A percentile compares a stretch with the other conserved stretches of the same genome.
These are phyloP conservation scores for Ophiostoma pallidulum DNA, from an alignment of 2,329 filamentous ascomycete genomes.

Conservation along the genomic window DNA sequence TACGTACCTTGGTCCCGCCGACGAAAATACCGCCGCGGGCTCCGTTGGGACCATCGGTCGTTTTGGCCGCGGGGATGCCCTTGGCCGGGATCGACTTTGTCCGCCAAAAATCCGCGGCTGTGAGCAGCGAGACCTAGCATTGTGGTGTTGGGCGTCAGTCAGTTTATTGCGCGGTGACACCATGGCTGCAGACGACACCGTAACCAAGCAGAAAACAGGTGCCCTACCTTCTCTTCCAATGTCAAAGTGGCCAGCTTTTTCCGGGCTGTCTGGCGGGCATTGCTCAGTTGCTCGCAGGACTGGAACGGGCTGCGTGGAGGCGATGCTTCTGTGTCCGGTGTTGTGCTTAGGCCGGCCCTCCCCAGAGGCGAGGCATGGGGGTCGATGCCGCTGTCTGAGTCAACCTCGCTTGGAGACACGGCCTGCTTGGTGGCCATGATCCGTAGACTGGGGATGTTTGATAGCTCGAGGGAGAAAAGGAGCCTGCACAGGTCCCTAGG, in stretches of 20 bases:
- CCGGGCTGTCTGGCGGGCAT: conserved; percentile 32
- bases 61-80: conserved; percentile 55
- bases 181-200: too few species aligned
- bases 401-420: conserved; percentile 21
- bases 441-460: too few species aligned
- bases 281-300: conserved; percentile 25
- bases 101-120: conserved; percentile 61
- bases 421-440: conserved; percentile 6
- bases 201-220: too few species aligned
- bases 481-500: too few species aligned
- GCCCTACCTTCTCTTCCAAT: conserved; percentile 46
- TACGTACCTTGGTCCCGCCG: conserved; percentile 47
- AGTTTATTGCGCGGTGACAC: too few species aligned
- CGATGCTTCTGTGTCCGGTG: conserved; percentile 42
- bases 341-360: conserved; percentile 31
- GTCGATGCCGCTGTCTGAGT: conserved; percentile 26
- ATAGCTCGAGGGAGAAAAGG: too few species aligned
- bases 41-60: conserved; percentile 61
- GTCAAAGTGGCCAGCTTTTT: conserved; percentile 44
- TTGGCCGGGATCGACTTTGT: conserved; percentile 54
- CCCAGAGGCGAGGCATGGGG: conserved; percentile 27
- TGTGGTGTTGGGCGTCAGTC: too few species aligned
- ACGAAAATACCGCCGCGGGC: conserved; percentile 60
- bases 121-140: conserved; percentile 46
- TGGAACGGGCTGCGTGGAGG: conserved; percentile 34